Evolutionary conservation across 2,329 filamentous ascomycete species (phyloP), one percentile per base, ranked within the genome.

Genomic region (Trichoderma sp.): DNA sequence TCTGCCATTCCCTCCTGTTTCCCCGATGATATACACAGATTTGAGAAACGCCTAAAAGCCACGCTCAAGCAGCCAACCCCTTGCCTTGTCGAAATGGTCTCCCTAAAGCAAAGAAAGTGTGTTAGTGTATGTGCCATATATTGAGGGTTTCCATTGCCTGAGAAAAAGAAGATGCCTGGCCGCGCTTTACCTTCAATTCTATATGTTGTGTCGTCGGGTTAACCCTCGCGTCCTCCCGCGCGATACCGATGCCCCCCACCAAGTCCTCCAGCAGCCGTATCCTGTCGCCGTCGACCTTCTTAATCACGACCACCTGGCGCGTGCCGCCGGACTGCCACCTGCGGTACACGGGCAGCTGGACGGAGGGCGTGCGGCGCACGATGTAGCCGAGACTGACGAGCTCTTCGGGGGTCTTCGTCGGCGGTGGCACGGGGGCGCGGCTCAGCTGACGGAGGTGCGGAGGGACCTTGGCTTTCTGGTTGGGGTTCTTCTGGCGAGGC

Each of bases 261-360:
- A 98, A 74, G 70, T 93, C 89, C 43, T 83, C 77, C 67, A 85
- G 82, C 68, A 98, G 75, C 3, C 80, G 83, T 39, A 80, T 76
- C 57, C 87, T 73, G 74, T 96, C 85, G 17, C 95, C 95, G 65
- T 92, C 87, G 57, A 94, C 84, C 77, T 91, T 93, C 75, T 92
- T 90, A 64, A 99, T 79, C 64, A 86, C 77, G 5, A 94, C 96
- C 72, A 90, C 78, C 71, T 88, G 86, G 73, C 88, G 82, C 69
- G 91, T 95, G 15, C 92, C 91, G 60, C 92, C 92, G 14, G 87
- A 83, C 79, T 91, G 93, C 69, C 79, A 81, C 69, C 87, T 82
- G 17, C 88, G 81, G 79, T 98, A 99, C 51, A 98, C 85, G 26
- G 92, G 88, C 3, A 95, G 80, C 69, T 92, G 87, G 55, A 87